These are phyloP conservation scores for Kodamaea alishanica DNA, from an alignment of 1,139 yeast species.

Conservation along the genomic window DNA sequence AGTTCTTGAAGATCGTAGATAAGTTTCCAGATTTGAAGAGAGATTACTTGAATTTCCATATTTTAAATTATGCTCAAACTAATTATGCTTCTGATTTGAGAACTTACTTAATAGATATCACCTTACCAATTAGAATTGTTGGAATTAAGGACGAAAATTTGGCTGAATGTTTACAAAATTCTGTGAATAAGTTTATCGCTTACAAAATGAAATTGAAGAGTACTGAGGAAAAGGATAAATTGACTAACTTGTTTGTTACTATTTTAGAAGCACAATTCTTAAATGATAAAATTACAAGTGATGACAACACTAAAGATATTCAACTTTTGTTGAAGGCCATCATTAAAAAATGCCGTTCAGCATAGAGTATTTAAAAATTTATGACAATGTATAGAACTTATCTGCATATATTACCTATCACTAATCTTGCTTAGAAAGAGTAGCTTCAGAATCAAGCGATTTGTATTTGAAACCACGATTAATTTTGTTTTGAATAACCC, in stretches of 20 bases:
- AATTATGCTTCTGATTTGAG: constrained; percentile 36
- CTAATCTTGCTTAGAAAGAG: constrained; percentile 26
- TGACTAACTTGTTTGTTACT: constrained; percentile 45
- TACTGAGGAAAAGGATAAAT: constrained; percentile 32
- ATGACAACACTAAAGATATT: constrained; percentile 31
- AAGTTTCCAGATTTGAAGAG: constrained; percentile 67
- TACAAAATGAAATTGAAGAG: constrained; percentile 44
- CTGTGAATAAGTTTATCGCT: constrained; percentile 70
- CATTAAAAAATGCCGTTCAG: constrained; percentile 33
- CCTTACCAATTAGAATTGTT: constrained; percentile 62
- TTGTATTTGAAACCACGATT: constrained; percentile 4
- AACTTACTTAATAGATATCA: constrained; percentile 54
- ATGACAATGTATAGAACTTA: not conserved
- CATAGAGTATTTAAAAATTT: constrained; percentile 3
- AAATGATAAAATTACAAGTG: constrained; percentile 27
- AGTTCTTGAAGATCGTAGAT: constrained; percentile 57
- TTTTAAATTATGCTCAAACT: constrained; percentile 49
- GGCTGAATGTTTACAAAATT: constrained; percentile 59
- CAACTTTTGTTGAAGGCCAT: constrained; percentile 37
- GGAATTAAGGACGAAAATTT: constrained; percentile 37
- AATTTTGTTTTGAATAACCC: constrained; percentile 18
- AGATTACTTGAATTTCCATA: constrained; percentile 61
- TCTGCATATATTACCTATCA: not conserved
- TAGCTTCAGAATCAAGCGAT: constrained; percentile 26
- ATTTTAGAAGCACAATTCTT: constrained; percentile 33